Evolutionary conservation across 331 rosid species (phyloP).

Genomic region (Prunus yedoensis): DNA sequence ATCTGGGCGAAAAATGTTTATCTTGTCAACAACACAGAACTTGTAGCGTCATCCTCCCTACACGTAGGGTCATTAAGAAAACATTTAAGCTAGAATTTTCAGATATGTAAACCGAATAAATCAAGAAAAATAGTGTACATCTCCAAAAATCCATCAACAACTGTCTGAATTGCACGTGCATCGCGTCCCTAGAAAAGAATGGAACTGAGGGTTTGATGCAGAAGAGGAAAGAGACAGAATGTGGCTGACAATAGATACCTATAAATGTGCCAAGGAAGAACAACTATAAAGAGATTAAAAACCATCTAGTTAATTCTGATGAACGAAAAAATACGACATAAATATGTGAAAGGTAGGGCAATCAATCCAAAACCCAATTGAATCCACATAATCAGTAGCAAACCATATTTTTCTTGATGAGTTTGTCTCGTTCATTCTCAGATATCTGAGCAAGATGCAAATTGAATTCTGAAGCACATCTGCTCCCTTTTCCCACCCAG

Average conservation of each 20-base stretch:
- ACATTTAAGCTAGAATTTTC: constrained; percentile 21
- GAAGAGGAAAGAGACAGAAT: constrained; percentile 74
- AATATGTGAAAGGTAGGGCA: background rate
- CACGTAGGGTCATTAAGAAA: constrained; percentile 28
- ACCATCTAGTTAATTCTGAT: constrained; percentile 14
- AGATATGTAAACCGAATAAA: constrained; percentile 7
- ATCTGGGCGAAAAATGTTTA: constrained; percentile 83
- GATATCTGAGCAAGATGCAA: constrained; percentile 71
- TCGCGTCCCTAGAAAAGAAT: constrained; percentile 60
- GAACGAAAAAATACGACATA: background rate
- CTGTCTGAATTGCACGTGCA: constrained; percentile 56
- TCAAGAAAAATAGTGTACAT: constrained; percentile 42
- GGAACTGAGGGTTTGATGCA: constrained; percentile 68
- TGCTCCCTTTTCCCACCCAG: constrained; percentile 64
- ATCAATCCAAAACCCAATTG: background rate
- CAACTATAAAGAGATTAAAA: background rate
- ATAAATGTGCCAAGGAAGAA: constrained; percentile 24
- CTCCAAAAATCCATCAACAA: constrained; percentile 91
- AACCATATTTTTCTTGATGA: constrained; percentile 88
- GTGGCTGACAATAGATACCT: constrained; percentile 87
- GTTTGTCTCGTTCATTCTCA: constrained; percentile 74
- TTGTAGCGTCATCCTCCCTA: constrained; percentile 57
- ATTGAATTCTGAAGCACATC: constrained; percentile 71
- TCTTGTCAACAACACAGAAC: constrained; percentile 67
- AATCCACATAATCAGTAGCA: constrained; percentile 24